Percentiles rank a stretch among this genome's conserved stretches.
These are phyloP conservation scores for Rhynchosporium secalis DNA, from an alignment of 2,329 filamentous ascomycete genomes.

Conservation along the genomic window DNA sequence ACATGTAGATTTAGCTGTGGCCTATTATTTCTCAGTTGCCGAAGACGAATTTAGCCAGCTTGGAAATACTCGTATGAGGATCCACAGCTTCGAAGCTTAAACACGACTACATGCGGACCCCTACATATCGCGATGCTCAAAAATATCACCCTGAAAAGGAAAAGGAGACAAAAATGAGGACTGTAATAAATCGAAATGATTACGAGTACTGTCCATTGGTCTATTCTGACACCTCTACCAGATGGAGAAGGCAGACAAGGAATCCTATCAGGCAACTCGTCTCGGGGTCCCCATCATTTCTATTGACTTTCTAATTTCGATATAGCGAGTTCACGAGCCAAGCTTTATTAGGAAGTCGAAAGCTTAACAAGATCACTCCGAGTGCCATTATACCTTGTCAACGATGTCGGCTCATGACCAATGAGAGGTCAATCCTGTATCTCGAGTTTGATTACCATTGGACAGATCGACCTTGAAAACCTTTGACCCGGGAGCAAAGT, in stretches of 20 bases:
- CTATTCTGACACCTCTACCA: too few relatives aligned
- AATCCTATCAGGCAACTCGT: too few relatives aligned
- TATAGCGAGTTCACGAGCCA: neutral
- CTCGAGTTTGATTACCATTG: neutral
- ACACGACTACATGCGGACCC: neutral
- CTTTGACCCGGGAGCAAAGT: neutral
- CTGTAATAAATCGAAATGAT: neutral
- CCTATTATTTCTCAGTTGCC: too few relatives aligned
- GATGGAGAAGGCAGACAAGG: too few relatives aligned
- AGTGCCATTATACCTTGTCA: neutral
- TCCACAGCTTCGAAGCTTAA: conserved; percentile 1
- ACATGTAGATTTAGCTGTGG: too few relatives aligned
- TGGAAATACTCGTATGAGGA: too few relatives aligned
- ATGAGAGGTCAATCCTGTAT: neutral
- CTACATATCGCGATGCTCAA: neutral
- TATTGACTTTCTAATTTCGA: neutral
- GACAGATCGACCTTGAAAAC: neutral
- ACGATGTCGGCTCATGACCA: conserved; percentile 1
- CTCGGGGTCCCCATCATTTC: neutral
- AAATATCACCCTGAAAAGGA: neutral
- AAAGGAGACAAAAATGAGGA: neutral
- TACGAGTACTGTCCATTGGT: too few relatives aligned
- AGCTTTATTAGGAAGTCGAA: conserved; percentile 7
- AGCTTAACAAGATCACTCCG: neutral
- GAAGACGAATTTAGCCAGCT: too few relatives aligned